Evolutionary conservation across 1,139 yeast genomes (phyloP), one percentile per base, ranked within the genome.

Genomic region (Suhomyces coccinellae): DNA sequence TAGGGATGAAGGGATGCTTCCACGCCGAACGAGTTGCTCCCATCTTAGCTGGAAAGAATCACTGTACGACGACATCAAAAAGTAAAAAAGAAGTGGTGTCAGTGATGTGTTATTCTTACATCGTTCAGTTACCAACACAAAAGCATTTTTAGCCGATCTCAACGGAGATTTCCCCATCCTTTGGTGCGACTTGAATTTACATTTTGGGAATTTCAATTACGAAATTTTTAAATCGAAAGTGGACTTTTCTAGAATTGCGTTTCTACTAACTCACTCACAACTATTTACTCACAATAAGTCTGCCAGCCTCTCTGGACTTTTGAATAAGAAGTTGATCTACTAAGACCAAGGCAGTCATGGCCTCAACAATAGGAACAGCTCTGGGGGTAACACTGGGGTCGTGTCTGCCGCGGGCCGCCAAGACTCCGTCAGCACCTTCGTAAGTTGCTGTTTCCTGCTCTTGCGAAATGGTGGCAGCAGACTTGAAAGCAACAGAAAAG

Each of bases 381-480:
- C 99, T 83, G 52, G 99, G 99, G 12, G 96, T 95, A 45, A 93
- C 99, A 61, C 93, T 89, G 27, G 99, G 99, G 65, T 93, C 99
- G 62, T 93, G 99, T 75, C 99, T 86, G 49, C 99, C 99, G 65
- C 93, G 84, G 33, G 99, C 97, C 44, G 95, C 96, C 52, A 93
- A 78, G 14, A 85, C 82, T 59, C 99, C 99, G 38, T 73, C 80
- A 51, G 77, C 75, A 57, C 99, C 99, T 26, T 86, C 91, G 69
- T 91, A 93, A 39, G 93, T 80, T 29, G 90, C 80, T 20, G 99
- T 93, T 36, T 75, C 70, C 71, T 93, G 99, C 61, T 87, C 95
- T 73, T 90, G 95, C 45, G 95, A 84, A 55, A 93, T 93, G 36
- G 99, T 93, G 44, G 99, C 99, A 36, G 97, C 98, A 2, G 97